Conservation (phyloP, 225 moss, liverwort and hornwort species). For the Ulota crispa region DNA sequence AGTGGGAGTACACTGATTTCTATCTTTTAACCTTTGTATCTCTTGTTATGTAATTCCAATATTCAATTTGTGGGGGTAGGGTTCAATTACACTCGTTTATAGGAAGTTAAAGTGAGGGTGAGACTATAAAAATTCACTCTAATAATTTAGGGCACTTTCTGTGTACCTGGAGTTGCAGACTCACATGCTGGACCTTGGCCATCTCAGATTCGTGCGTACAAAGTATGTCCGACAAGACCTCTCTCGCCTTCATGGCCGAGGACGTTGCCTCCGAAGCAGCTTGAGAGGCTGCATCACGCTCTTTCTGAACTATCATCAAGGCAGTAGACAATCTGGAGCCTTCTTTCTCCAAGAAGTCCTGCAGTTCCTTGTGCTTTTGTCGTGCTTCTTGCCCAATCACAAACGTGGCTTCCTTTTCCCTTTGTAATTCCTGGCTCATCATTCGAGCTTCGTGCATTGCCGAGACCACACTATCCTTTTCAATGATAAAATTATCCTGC, state of each 20-base stretch:
- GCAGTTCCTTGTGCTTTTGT: slow-evolving; percentile 64
- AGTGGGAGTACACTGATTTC: not conserved
- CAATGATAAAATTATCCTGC: slow-evolving; percentile 60
- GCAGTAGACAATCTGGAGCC: slow-evolving; percentile 56
- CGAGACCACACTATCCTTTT: slow-evolving; percentile 57
- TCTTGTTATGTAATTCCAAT: not conserved
- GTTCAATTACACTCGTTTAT: not conserved
- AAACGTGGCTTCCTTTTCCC: slow-evolving; percentile 43
- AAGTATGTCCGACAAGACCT: slow-evolving; percentile 66
- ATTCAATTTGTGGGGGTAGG: not conserved
- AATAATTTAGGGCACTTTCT: not conserved
- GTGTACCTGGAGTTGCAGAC: slow-evolving; percentile 56
- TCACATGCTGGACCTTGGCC: slow-evolving; percentile 60
- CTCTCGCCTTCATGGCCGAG: slow-evolving; percentile 73
- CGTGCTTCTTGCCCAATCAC: slow-evolving; percentile 62
- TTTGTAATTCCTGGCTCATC: slow-evolving; percentile 40
- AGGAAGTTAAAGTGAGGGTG: not conserved
- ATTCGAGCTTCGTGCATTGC: slow-evolving; percentile 38
- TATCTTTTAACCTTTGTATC: not conserved
- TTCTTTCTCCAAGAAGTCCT: slow-evolving; percentile 72
- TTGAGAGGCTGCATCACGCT: slow-evolving; percentile 73
- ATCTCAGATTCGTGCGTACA: slow-evolving; percentile 67
- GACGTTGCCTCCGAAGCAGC: slow-evolving; percentile 84
- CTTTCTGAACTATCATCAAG: slow-evolving; percentile 63
- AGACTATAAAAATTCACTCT: not conserved